Percentiles rank a stretch among this genome's conserved stretches.
phyloP scores from a whole-genome alignment of 2,329 filamentous ascomycete genomes.

The Nemania sp. region DNA sequence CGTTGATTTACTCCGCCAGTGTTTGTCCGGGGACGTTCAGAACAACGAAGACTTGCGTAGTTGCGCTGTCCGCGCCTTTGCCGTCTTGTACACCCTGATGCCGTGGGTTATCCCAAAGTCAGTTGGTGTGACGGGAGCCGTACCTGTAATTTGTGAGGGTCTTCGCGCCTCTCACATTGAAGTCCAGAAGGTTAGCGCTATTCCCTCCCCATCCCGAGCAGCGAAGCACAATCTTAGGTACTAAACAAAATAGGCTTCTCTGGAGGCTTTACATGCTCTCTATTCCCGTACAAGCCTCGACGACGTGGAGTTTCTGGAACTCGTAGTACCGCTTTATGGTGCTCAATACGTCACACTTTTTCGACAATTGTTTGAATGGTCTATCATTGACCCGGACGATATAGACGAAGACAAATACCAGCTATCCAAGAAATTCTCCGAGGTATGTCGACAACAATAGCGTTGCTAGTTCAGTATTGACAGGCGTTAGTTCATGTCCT shows the following conservation, averaged over 20 bases:
- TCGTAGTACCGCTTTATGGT: slow-evolving; percentile 84
- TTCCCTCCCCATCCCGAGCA: not conserved
- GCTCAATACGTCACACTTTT: slow-evolving; percentile 78
- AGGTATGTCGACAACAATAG: slow-evolving; percentile 66
- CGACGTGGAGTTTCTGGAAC: slow-evolving; percentile 80
- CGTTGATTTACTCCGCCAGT: slow-evolving; percentile 78
- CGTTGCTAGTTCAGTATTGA: slow-evolving; percentile 26
- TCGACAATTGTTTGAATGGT: slow-evolving; percentile 82
- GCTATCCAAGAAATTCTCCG: slow-evolving; percentile 91
- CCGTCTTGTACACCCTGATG: slow-evolving; percentile 82
- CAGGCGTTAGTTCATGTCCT: slow-evolving; percentile 77
- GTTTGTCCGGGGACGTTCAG: slow-evolving; percentile 73
- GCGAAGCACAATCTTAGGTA: slow-evolving; percentile 2
- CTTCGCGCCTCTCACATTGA: slow-evolving; percentile 77
- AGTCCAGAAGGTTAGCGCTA: slow-evolving; percentile 75
- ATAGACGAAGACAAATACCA: slow-evolving; percentile 93
- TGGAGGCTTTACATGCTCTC: slow-evolving; percentile 86
- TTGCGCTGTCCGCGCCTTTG: slow-evolving; percentile 81
- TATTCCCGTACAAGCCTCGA: slow-evolving; percentile 81
- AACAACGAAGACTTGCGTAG: slow-evolving; percentile 74
- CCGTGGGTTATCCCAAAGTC: slow-evolving; percentile 90
- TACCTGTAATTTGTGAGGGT: slow-evolving; percentile 76
- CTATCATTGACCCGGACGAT: slow-evolving; percentile 80
- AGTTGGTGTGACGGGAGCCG: slow-evolving; percentile 76
- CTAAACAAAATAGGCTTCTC: slow-evolving; percentile 68